phyloP scores from a whole-genome alignment of 768 basidiomycete species.

The Naganishia onofrii region DNA sequence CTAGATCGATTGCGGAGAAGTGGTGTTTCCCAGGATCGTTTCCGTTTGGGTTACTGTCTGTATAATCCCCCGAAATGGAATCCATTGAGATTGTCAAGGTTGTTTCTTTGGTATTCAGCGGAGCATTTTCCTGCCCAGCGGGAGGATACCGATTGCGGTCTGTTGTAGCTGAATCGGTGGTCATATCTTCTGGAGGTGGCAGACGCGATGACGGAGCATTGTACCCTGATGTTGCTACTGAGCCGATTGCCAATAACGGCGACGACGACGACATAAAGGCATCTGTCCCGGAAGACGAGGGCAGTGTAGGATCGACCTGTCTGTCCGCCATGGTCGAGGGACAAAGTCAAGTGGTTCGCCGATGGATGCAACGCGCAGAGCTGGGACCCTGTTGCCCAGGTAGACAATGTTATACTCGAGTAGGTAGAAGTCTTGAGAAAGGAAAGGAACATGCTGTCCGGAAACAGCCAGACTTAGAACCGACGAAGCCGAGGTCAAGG shows the following conservation, averaged over 20 bases:
- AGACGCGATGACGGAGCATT: slow-evolving; percentile 5
- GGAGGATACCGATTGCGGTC: slow-evolving; percentile 7
- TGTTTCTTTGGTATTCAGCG: slow-evolving; percentile 2
- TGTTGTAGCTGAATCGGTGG: not conserved
- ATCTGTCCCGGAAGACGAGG: not conserved
- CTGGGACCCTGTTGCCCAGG: not conserved
- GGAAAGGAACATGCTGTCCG: not conserved
- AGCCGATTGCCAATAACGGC: slow-evolving; percentile 1
- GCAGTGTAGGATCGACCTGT: not conserved
- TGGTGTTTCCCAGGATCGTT: not conserved
- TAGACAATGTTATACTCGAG: not conserved
- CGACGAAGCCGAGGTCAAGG: not conserved
- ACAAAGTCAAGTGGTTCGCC: not conserved
- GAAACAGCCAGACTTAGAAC: not conserved
- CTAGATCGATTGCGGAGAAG: not conserved
- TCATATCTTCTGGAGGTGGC: slow-evolving; percentile 1
- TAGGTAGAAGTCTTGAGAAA: not conserved
- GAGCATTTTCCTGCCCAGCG: not conserved
- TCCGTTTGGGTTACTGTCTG: not conserved
- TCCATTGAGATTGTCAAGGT: slow-evolving; percentile 8
- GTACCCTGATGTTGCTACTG: slow-evolving; percentile 14
- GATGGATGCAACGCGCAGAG: not conserved
- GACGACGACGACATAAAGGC: not conserved
- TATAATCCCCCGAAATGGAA: not conserved
- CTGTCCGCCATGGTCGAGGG: not conserved